A percentile compares a stretch with the other conserved stretches of the same genome.
Evolutionary conservation across 345 rosid genomes (phyloP).

Genomic region (Camelina laxa): DNA sequence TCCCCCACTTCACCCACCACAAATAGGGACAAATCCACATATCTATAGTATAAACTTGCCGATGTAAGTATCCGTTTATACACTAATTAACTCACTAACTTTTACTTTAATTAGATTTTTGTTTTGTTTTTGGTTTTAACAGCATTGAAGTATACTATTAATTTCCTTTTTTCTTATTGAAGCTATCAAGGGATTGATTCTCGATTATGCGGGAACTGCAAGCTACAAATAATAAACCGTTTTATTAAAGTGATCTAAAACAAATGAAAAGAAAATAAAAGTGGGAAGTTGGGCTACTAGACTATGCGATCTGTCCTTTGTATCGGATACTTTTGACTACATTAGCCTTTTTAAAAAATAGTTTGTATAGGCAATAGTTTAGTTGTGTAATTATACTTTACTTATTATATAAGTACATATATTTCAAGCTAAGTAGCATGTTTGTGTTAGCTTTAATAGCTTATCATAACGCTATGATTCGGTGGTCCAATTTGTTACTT

Average conservation of each 20-base stretch:
- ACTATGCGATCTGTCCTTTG: conserved; percentile 35
- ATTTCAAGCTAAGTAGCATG: conserved; percentile 33
- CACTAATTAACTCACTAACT: background rate
- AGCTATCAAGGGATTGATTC: conserved; percentile 36
- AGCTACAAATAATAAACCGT: conserved; percentile 23
- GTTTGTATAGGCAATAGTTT: conserved; percentile 19
- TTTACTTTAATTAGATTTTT: conserved; percentile 8
- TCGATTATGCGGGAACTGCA: conserved; percentile 28
- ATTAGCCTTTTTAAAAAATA: conserved; percentile 35
- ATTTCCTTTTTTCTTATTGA: conserved; percentile 28
- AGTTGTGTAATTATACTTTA: conserved; percentile 27
- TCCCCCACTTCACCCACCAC: conserved; percentile 48
- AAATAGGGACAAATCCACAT: conserved; percentile 28
- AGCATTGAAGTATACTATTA: background rate
- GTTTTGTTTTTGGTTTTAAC: background rate
- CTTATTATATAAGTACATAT: conserved; percentile 21
- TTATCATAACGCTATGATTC: conserved; percentile 45
- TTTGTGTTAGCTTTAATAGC: conserved; percentile 40
- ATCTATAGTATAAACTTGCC: conserved; percentile 21
- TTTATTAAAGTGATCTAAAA: conserved; percentile 35
- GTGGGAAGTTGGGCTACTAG: conserved; percentile 35
- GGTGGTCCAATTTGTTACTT: conserved; percentile 39
- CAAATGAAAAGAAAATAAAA: conserved; percentile 37
- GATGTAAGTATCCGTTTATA: conserved; percentile 32
- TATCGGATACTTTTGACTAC: conserved; percentile 42